phyloP scores from a whole-genome alignment of 176 grass and related monocot genomes.

The Calamus simplicifolius region DNA sequence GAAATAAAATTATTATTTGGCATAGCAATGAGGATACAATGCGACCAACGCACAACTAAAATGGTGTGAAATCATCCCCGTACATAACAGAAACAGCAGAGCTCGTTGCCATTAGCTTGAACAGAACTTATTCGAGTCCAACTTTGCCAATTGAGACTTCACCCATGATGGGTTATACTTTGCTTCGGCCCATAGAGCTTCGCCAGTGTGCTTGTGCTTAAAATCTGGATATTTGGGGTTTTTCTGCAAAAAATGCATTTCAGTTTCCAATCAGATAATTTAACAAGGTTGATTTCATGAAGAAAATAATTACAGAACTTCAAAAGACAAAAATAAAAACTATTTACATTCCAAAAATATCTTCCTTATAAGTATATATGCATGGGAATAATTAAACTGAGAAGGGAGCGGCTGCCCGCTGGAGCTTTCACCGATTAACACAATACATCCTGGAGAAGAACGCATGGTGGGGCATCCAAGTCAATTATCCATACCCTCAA shows the following conservation, averaged over 20 bases:
- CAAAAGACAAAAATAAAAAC: too few species aligned
- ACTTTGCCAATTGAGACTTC: slow-evolving; percentile 45
- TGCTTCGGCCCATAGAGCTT: slow-evolving; percentile 59
- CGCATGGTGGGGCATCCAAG: too few species aligned
- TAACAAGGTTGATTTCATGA: too few species aligned
- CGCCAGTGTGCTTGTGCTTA: slow-evolving; percentile 59
- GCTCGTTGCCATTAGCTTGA: slow-evolving; percentile 26
- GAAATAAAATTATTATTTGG: too few species aligned
- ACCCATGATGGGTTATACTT: slow-evolving; percentile 67
- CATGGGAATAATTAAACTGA: not conserved
- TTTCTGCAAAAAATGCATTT: slow-evolving; percentile 32
- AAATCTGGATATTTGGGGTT: slow-evolving; percentile 65
- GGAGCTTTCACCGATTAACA: slow-evolving; percentile 12
- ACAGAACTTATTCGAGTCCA: slow-evolving; percentile 55
- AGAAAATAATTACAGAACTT: too few species aligned
- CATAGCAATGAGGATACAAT: too few species aligned
- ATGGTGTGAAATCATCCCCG: slow-evolving; percentile 48
- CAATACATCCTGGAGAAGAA: too few species aligned
- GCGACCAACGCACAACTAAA: not conserved
- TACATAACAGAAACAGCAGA: slow-evolving; percentile 47
- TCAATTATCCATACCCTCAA: too few species aligned
- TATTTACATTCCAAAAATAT: too few species aligned
- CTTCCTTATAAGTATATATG: too few species aligned
- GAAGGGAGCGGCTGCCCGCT: slow-evolving; percentile 11
- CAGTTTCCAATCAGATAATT: too few species aligned